Percentiles rank a stretch among this genome's conserved stretches.
Conservation (phyloP, 2,329 filamentous ascomycete genomes). For the Paraconiothyrium sp. region DNA sequence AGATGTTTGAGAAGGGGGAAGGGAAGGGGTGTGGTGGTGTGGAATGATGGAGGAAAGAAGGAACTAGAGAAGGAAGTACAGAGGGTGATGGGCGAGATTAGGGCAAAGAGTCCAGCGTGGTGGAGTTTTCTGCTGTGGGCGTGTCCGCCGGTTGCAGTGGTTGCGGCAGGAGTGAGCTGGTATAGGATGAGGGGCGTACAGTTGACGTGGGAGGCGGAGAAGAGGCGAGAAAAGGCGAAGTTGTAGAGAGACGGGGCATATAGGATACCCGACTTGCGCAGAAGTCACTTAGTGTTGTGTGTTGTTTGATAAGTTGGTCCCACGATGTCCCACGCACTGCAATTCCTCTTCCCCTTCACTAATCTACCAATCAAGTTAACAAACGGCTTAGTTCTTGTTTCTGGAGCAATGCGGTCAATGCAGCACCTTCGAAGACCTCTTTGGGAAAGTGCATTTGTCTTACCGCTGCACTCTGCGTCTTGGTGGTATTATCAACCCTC, state of each 20-base stretch:
- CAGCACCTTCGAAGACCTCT: not conserved
- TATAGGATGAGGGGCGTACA: slow-evolving; percentile 77
- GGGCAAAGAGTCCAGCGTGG: slow-evolving; percentile 74
- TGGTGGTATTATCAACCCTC: not conserved
- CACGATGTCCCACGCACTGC: not conserved
- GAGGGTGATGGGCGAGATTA: slow-evolving; percentile 71
- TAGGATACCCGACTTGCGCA: slow-evolving; percentile 13
- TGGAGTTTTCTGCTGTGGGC: slow-evolving; percentile 78
- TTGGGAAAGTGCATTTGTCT: not conserved
- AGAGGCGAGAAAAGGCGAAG: slow-evolving; percentile 66
- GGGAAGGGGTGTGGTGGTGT: slow-evolving; percentile 78
- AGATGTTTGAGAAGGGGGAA: slow-evolving; percentile 73
- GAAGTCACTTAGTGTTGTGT: not conserved
- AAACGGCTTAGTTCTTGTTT: not conserved
- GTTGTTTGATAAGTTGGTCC: not conserved
- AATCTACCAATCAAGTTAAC: not conserved
- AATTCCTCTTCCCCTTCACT: not conserved
- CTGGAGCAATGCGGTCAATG: not conserved
- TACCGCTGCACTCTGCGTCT: not conserved
- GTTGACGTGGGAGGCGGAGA: slow-evolving; percentile 72
- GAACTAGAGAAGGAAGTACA: slow-evolving; percentile 74
- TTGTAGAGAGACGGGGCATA: slow-evolving; percentile 51
- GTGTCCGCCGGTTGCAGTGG: slow-evolving; percentile 78
- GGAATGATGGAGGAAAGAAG: slow-evolving; percentile 83
- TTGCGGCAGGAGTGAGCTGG: slow-evolving; percentile 75